Evolutionary conservation across 2,329 filamentous ascomycete genomes (phyloP).

Genomic region (Aspergillus sp.): DNA sequence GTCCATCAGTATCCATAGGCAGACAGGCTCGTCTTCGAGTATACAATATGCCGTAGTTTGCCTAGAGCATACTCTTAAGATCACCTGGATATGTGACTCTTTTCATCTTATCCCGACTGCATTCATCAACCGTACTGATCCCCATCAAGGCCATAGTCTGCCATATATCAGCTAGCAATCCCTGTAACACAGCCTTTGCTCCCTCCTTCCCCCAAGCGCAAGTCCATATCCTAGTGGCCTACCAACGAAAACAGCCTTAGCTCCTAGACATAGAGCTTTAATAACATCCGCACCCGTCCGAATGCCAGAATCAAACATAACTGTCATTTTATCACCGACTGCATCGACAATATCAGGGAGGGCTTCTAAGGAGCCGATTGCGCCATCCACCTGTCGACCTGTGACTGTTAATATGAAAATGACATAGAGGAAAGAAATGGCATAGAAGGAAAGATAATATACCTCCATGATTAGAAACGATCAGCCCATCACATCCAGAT

Average conservation of each 20-base stretch:
- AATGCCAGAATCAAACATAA: slow-evolving; percentile 50
- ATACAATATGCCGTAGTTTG: too few species aligned
- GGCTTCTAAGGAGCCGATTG: slow-evolving; percentile 48
- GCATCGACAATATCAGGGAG: slow-evolving; percentile 59
- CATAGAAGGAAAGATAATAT: slow-evolving; percentile 4
- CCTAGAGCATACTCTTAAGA: slow-evolving; percentile 28
- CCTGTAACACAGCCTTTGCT: slow-evolving; percentile 48
- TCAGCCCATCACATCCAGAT: slow-evolving; percentile 45
- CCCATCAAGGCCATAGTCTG: slow-evolving; percentile 54
- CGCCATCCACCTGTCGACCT: slow-evolving; percentile 48
- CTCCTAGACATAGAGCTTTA: slow-evolving; percentile 52
- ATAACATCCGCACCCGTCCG: slow-evolving; percentile 47
- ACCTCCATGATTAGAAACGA: slow-evolving; percentile 51
- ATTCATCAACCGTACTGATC: slow-evolving; percentile 35
- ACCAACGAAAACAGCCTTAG: slow-evolving; percentile 54
- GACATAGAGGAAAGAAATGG: neutral
- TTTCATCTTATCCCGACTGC: slow-evolving; percentile 27
- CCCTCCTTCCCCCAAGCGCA: slow-evolving; percentile 52
- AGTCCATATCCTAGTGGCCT: slow-evolving; percentile 57
- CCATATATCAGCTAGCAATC: slow-evolving; percentile 51
- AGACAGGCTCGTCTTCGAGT: too few species aligned
- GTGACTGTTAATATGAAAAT: neutral
- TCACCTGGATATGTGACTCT: slow-evolving; percentile 33
- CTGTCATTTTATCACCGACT: slow-evolving; percentile 44
- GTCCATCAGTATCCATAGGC: too few species aligned